A percentile compares a stretch with the other conserved stretches of the same genome.
phyloP scores from a whole-genome alignment of 2,329 filamentous ascomycete genomes.

The Verticillium isaacii region DNA sequence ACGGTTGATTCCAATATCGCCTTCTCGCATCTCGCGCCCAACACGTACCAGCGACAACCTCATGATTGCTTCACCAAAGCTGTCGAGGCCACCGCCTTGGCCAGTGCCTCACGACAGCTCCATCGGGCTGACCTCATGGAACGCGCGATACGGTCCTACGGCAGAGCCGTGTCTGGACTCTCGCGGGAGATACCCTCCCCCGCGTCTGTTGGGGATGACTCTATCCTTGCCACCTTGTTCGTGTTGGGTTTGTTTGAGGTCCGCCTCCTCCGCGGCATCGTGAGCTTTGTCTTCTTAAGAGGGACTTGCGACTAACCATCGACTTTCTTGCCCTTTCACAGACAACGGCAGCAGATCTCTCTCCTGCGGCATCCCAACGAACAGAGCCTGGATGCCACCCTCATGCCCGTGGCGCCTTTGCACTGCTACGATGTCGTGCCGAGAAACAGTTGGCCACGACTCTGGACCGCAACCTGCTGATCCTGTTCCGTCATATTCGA shows the following conservation, averaged over 20 bases:
- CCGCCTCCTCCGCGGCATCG: not conserved
- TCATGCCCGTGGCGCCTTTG: constrained; percentile 6
- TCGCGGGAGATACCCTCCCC: constrained; percentile 1
- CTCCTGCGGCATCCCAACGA: not conserved
- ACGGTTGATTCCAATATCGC: constrained; percentile 1
- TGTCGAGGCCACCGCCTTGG: constrained; percentile 7
- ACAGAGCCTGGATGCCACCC: not conserved
- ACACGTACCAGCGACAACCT: constrained; percentile 12
- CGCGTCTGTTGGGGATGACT: not conserved
- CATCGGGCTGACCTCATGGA: constrained; percentile 6
- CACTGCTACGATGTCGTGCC: constrained; percentile 6
- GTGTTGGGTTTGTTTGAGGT: constrained; percentile 9
- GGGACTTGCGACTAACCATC: not conserved
- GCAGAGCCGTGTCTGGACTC: constrained; percentile 3
- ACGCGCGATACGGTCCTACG: constrained; percentile 2
- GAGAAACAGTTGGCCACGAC: constrained; percentile 4
- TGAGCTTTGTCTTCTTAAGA: not conserved
- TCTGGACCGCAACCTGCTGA: constrained; percentile 5
- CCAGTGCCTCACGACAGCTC: constrained; percentile 4
- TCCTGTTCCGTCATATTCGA: constrained; percentile 4
- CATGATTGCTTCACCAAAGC: constrained; percentile 8
- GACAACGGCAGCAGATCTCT: not conserved
- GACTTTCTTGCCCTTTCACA: not conserved
- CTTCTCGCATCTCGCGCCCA: not conserved
- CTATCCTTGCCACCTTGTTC: constrained; percentile 6